Base-by-base conservation (phyloP, 2,329 filamentous ascomycete genomes). In the Pseudogymnoascus sp. region DNA sequence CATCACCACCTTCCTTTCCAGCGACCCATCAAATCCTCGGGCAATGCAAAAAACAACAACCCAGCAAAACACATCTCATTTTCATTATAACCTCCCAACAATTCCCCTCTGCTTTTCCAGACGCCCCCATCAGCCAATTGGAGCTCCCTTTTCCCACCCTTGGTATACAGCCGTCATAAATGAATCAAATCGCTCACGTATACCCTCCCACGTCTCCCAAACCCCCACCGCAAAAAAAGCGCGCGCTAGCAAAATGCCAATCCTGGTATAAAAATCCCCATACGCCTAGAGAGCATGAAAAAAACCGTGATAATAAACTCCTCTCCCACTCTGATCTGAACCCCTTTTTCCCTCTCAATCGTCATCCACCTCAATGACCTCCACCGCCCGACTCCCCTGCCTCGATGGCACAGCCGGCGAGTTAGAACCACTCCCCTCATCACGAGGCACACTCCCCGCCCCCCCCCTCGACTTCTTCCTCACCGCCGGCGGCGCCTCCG, bases 321-420 rank as follows among this genome's bases (percentile, higher is more conserved):
- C 42, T 47, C 18, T 8, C 29, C 21, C 60, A 65, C 26, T 23
- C 61, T 21, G 8, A 29, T 26, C 11, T 23, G 64, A 63, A 57
- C 34, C 61, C 62, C 51, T 12, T 59, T 47, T 21, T 16, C 12
- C 12, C 36, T 39, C 59, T 68, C 29, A 69, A 63, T 71, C 68
- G 37, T 71, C 68, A 62, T 72, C 71, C 21, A 71, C 63, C 21
- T 67, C 64, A 47, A 72, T 72, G 10, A 72, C 62, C 60, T 72
- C 69, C 8, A 66, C 60, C 36, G 60, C 57, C 34, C 64, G 64
- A 34, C 62, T 67, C 34, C 39, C n/a, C 23, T 51, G 39, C 62
- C 11, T 69, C 62, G n/a, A 61, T 63, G 23, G 65, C 65, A 37
- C 64, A 60, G n/a, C 47, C 29, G 12, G 47, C 6, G 54, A 62